phyloP scores from a whole-genome alignment of 73 alveolate genomes.

The Symbiodinium pilosum region DNA sequence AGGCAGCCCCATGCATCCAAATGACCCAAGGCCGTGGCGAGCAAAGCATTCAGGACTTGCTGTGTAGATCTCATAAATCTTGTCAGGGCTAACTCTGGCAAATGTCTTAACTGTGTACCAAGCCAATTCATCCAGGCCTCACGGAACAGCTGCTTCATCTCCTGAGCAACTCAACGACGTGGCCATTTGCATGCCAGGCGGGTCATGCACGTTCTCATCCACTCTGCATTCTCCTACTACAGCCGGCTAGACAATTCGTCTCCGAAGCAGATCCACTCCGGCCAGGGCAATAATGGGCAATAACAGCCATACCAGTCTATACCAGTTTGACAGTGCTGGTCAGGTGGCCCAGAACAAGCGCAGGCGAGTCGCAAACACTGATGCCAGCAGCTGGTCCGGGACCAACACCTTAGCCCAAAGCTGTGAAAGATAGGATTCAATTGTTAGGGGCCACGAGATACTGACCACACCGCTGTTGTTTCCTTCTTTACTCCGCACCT shows the following conservation, averaged over 20 bases:
- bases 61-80: slow-evolving; percentile 49
- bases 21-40: neutral
- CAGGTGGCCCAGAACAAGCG: neutral
- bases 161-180: neutral
- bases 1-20: neutral
- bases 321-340: too few relatives aligned
- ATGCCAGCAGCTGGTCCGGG: slow-evolving; percentile 70
- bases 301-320: too few relatives aligned
- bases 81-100: neutral
- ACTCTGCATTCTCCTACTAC: neutral
- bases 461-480: slow-evolving; percentile 53
- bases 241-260: neutral
- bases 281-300: too few relatives aligned
- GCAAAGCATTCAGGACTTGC: slow-evolving; percentile 52
- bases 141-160: slow-evolving; percentile 72
- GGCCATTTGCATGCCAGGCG: too few relatives aligned
- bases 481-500: slow-evolving; percentile 30
- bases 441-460: neutral
- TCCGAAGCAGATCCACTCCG: neutral
- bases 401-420: slow-evolving; percentile 21
- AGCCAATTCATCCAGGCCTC: neutral
- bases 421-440: neutral
- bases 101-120: neutral
- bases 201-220: neutral
- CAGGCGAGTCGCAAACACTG: slow-evolving; percentile 28